These are phyloP conservation scores for Ophiocytium majus DNA, from an alignment of 352 stramenopile species.

Conservation along the genomic window DNA sequence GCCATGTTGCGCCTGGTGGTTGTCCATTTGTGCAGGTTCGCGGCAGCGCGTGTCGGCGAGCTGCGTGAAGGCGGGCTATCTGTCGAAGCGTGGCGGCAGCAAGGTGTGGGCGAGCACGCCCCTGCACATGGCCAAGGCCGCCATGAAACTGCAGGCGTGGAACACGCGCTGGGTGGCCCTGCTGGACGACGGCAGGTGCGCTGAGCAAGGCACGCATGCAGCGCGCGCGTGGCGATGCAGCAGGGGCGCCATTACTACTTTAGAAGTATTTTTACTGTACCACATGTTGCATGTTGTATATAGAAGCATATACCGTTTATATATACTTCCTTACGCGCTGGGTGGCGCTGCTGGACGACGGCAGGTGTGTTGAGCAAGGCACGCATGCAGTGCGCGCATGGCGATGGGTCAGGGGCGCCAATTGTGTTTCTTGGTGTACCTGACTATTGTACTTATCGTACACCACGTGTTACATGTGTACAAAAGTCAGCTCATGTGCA, in stretches of 20 bases:
- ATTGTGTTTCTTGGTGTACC: too few species aligned
- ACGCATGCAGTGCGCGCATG: slow-evolving; percentile 16
- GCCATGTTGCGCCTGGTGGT: background rate
- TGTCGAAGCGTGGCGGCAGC: background rate
- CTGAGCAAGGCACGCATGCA: slow-evolving; percentile 22
- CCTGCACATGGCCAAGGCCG: background rate
- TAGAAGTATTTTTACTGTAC: too few species aligned
- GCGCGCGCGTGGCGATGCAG: slow-evolving; percentile 17
- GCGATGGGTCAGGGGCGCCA: background rate
- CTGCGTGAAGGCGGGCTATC: slow-evolving; percentile 10
- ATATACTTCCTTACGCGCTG: too few species aligned
- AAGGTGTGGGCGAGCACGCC: background rate
- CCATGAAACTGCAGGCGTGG: slow-evolving; percentile 14
- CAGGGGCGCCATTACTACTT: background rate
- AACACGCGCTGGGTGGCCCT: background rate
- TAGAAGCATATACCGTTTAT: background rate
- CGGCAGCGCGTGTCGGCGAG: background rate
- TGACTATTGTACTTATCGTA: too few species aligned
- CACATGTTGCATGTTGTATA: background rate
- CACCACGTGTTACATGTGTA: background rate
- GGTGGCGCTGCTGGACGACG: slow-evolving; percentile 14
- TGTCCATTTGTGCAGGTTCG: background rate
- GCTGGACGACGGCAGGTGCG: slow-evolving; percentile 13
- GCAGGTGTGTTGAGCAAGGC: slow-evolving; percentile 23
- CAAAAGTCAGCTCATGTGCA: too few species aligned